Evolutionary conservation across 2,329 filamentous ascomycete genomes (phyloP), one percentile per base, ranked within the genome.

Genomic region (Talaromyces sp.): DNA sequence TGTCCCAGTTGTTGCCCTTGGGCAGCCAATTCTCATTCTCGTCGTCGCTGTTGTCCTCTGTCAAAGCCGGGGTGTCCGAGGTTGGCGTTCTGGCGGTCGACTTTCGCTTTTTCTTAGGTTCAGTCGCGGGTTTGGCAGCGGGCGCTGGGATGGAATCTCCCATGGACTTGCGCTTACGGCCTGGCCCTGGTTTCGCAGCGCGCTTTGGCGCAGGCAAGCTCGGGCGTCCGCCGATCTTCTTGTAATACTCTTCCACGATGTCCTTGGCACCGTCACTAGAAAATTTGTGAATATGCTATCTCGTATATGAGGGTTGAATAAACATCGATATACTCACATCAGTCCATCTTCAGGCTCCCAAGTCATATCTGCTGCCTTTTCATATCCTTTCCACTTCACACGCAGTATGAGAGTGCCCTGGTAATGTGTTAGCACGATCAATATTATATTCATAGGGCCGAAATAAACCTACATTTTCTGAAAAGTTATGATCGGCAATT

Each of bases 331-430:
- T 22, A 53, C 73, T 51, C 69, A 77, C 70, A 75, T 43, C 4
- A 78, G 62, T 42, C 76, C 74, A 6, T 73, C 70, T 60, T 80
- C 76, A 1, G 76, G 75, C 52, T 80, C 77, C 62, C 71, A 63
- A 2, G 77, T 80, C 47, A 71, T 67, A 42, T 80, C 76, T n/a
- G 63, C 57, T 2, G 70, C 67, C 5, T 74, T 63, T 2, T 75
- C 68, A 47, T 77, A 80, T 4, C 75, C 76, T 55, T 74, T 73
- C 77, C 77, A 80, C 60, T 79, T 79, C 27, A 79, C 75, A 7
- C 69, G 57, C 17, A 77, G 69, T 32, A 70, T 52, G 20, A 79
- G 63, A 16, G 62, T 63, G 30, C 69, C 70, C 74, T 77, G 37
- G 37, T 48, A n/a, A 20, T 2, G 4, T 19, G 13, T 36, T n/a